These are phyloP conservation scores for Fusarium torreyae DNA, from an alignment of 2,329 filamentous ascomycete species.

Conservation along the genomic window DNA sequence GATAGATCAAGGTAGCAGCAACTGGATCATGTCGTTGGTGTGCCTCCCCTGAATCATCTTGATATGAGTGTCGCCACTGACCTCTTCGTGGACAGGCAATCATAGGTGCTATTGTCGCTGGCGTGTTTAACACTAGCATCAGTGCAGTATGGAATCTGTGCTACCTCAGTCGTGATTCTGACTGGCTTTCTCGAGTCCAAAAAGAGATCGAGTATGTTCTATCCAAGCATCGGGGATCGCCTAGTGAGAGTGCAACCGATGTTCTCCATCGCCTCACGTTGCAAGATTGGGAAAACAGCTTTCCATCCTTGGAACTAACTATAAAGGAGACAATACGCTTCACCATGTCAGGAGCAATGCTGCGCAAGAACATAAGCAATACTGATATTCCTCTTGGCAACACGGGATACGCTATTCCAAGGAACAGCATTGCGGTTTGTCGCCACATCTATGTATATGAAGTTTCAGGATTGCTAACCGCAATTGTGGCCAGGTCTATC, in stretches of 20 bases:
- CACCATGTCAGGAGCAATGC: slow-evolving; percentile 14
- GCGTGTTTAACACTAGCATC: not conserved
- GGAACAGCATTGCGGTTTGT: slow-evolving; percentile 7
- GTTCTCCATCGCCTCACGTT: not conserved
- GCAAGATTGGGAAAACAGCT: slow-evolving; percentile 14
- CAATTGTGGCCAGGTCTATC: slow-evolving; percentile 2
- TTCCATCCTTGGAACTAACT: not conserved
- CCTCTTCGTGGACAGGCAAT: not conserved
- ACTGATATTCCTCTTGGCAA: slow-evolving; percentile 2
- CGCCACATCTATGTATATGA: not conserved
- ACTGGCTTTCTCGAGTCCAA: slow-evolving; percentile 2
- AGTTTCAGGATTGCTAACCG: not conserved
- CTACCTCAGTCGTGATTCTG: not conserved
- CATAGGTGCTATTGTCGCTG: not conserved
- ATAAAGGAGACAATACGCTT: slow-evolving; percentile 12
- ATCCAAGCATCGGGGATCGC: not conserved
- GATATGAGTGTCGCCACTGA: not conserved
- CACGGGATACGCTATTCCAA: slow-evolving; percentile 9
- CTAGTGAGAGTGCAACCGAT: not conserved
- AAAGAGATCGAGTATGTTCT: slow-evolving; percentile 6
- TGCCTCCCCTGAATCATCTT: not conserved
- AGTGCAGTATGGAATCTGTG: slow-evolving; percentile 5
- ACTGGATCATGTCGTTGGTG: not conserved
- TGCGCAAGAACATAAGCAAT: slow-evolving; percentile 16
- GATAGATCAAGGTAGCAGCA: not conserved